A percentile compares a stretch with the other conserved stretches of the same genome.
These are phyloP conservation scores for Gracilaria caudata DNA, from an alignment of 23 red algal species.

Conservation along the genomic window DNA sequence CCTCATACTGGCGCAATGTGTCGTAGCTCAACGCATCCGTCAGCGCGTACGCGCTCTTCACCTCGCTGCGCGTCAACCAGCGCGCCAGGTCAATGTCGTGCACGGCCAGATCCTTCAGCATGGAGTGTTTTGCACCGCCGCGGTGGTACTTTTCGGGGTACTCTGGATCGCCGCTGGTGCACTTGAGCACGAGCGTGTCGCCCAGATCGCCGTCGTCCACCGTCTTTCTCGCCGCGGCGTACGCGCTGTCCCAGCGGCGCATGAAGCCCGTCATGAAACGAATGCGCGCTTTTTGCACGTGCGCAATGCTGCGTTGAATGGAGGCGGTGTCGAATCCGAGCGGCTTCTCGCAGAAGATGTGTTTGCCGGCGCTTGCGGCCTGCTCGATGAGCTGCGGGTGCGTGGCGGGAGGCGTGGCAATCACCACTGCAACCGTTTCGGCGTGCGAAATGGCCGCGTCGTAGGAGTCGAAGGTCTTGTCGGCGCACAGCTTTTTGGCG, in stretches of 20 bases:
- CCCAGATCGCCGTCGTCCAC: conserved; percentile 68
- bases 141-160: conserved; percentile 94
- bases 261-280: conserved; percentile 89
- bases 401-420: conserved; percentile 80
- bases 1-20: conserved; percentile 63
- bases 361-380: conserved; percentile 77
- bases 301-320: conserved; percentile 35
- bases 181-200: conserved; percentile 80
- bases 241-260: conserved; percentile 78
- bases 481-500: conserved; percentile 50
- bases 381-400: conserved; percentile 71
- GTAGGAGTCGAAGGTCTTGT: conserved; percentile 53
- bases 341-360: conserved; percentile 94
- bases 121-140: conserved; percentile 63
- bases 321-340: conserved; percentile 59
- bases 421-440: conserved; percentile 72
- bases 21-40: conserved; percentile 83
- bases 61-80: conserved; percentile 79
- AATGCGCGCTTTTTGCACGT: conserved; percentile 38
- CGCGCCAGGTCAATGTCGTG: conserved; percentile 95
- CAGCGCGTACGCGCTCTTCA: conserved; percentile 75
- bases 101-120: conserved; percentile 85
- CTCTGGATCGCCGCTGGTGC: conserved; percentile 89
- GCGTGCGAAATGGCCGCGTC: conserved; percentile 68
- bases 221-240: conserved; percentile 25